Conservation (phyloP, 441 rosid species). For the Gossypium aridum region DNA sequence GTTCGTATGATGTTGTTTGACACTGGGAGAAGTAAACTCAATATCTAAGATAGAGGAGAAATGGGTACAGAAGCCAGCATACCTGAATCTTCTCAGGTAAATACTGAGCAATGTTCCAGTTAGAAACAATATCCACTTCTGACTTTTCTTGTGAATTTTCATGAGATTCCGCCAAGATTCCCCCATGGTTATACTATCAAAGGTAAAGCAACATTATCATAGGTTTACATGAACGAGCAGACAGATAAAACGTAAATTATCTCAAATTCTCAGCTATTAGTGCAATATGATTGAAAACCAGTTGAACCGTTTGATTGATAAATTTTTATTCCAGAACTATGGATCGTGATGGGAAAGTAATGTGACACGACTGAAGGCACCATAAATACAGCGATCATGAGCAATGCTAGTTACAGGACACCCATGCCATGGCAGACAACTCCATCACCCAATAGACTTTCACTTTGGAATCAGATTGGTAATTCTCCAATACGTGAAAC, state of each 20-base stretch:
- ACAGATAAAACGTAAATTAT: background rate
- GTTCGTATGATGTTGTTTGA: background rate
- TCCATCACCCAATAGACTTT: background rate
- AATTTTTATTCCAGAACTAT: slow-evolving; percentile 4
- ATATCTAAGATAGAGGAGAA: background rate
- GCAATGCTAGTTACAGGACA: slow-evolving; percentile 2
- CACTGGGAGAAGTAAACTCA: slow-evolving; percentile 3
- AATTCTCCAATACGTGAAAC: background rate
- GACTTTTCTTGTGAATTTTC: slow-evolving; percentile 43
- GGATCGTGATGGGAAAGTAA: background rate
- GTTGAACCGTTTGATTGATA: background rate
- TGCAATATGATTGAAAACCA: background rate
- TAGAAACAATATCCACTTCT: slow-evolving; percentile 74
- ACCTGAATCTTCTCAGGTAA: slow-evolving; percentile 86
- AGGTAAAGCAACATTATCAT: slow-evolving; percentile 16
- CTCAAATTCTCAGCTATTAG: background rate
- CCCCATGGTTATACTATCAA: slow-evolving; percentile 73
- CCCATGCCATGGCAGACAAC: background rate
- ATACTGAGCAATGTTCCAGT: slow-evolving; percentile 79
- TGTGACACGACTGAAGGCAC: background rate
- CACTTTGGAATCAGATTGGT: background rate
- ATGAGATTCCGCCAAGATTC: slow-evolving; percentile 65
- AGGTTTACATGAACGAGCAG: background rate
- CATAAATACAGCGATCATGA: background rate
- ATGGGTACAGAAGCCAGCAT: background rate